These are phyloP conservation scores for Oemleria cerasiformis DNA, from an alignment of 306 rosid genomes.

Conservation along the genomic window DNA sequence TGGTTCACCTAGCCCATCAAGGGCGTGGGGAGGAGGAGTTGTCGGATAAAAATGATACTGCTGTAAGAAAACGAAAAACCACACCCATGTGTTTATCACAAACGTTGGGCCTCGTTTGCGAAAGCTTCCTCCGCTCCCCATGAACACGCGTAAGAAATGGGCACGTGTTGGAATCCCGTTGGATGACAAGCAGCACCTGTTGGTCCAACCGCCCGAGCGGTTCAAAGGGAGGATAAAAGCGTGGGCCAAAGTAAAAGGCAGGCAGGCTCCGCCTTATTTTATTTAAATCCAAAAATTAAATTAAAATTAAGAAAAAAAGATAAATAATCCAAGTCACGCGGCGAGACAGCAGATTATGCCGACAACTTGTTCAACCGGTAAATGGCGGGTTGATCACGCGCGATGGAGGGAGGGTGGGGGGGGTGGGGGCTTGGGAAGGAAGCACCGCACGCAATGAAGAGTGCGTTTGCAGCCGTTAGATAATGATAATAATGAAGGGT, in stretches of 20 bases:
- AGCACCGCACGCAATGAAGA: constrained; percentile 25
- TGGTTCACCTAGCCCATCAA: accelerated
- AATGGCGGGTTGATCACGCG: background rate
- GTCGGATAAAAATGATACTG: constrained; percentile 19
- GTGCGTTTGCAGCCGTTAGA: constrained; percentile 40
- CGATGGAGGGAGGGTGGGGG: background rate
- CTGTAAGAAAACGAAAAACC: constrained; percentile 5
- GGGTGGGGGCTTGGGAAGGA: background rate
- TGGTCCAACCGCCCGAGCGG: constrained; percentile 29
- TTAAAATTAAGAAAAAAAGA: too few relatives aligned
- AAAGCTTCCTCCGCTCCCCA: background rate
- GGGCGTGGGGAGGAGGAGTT: background rate
- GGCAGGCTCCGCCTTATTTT: background rate
- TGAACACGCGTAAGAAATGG: constrained; percentile 6
- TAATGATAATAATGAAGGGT: constrained; percentile 25
- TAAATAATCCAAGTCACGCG: constrained; percentile 25
- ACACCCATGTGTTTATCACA: background rate
- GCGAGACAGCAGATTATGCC: constrained; percentile 24
- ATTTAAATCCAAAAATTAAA: background rate
- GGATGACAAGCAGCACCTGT: background rate
- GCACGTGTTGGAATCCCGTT: constrained; percentile 12
- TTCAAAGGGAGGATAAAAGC: constrained; percentile 21
- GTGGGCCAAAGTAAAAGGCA: background rate
- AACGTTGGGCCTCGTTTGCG: constrained; percentile 15
- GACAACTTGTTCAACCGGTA: constrained; percentile 29